Base-by-base conservation (phyloP, 2,329 filamentous ascomycete genomes). In the Penicillium griseofulvum region DNA sequence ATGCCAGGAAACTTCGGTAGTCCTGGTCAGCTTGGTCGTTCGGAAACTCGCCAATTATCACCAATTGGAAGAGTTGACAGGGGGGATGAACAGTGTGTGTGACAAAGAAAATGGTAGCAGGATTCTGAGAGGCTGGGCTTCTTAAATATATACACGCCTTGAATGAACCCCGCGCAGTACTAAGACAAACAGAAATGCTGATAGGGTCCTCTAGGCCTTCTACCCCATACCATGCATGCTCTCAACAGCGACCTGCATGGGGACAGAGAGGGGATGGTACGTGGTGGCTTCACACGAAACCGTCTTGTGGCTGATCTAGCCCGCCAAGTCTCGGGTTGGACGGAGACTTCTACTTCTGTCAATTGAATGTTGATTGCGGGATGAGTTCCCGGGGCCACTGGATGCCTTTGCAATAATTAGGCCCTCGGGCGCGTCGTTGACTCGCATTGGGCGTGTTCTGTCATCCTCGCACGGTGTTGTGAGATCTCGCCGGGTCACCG, bases 381-480 rank as follows among this genome's bases (percentile, higher is more conserved):
- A 55, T 50, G 53, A 52, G 17, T 49, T 48, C 43, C 49, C 47
- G 49, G 51, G 48, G 33, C 45, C 38, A 58, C 55, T 60, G 58
- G 55, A 51, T 60, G 52, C 26, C 45, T 57, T 59, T 55, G 22
- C 49, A 59, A 59, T 59, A 47, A 36, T 48, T 33, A 57, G 55
- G 37, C 10, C 55, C 44, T 51, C 57, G 42, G 57, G 48, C 48
- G 45, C 12, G 29, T 56, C 46, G 54, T 57, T 52, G 43, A 38
- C 45, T 50, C 42, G 50, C 49, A 56, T 56, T 49, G 58, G 56
- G 56, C 43, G 24, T 49, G 39, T 28, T 43, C 43, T 59, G 55
- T 54, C 57, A 65, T 62, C 63, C 63, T 65, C 58, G 63, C 57
- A 65, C 59, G 58, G 55, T 55, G 54, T 58, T 63, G 63, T 62